phyloP scores from a whole-genome alignment of 345 rosid genomes.

The Citrus australasica region DNA sequence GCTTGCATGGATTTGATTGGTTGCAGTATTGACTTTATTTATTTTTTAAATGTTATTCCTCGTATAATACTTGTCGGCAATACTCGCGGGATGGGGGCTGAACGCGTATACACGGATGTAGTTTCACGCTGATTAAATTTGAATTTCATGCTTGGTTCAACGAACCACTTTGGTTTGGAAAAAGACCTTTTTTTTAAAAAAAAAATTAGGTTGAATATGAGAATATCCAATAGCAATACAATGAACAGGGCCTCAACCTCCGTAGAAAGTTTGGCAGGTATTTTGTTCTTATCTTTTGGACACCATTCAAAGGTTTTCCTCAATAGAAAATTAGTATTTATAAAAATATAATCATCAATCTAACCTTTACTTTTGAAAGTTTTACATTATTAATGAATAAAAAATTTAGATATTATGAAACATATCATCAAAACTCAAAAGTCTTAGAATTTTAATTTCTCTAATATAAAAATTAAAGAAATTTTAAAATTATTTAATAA shows the following conservation, averaged over 20 bases:
- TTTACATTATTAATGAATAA: too few relatives aligned
- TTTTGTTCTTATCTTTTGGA: too few relatives aligned
- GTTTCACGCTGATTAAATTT: not conserved
- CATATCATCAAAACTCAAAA: too few relatives aligned
- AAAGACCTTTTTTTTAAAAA: not conserved
- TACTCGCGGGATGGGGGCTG: not conserved
- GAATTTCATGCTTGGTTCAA: not conserved
- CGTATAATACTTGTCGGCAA: constrained; percentile 5
- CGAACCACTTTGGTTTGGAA: not conserved
- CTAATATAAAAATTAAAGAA: too few relatives aligned
- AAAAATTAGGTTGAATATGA: not conserved
- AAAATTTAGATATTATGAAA: too few relatives aligned
- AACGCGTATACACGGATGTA: not conserved
- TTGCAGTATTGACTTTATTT: constrained; percentile 21
- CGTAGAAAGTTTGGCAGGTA: not conserved
- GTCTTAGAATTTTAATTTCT: too few relatives aligned
- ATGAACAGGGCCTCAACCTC: not conserved
- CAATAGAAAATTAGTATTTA: not conserved
- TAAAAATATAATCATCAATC: not conserved
- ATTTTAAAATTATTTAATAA: too few relatives aligned
- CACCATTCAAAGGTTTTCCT: not conserved
- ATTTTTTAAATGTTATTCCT: not conserved
- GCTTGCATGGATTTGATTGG: constrained; percentile 46
- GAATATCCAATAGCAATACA: not conserved
- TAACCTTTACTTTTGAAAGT: not conserved